These are phyloP conservation scores for Cylindrotheca closterium DNA, from an alignment of 108 stramenopile species.

Conservation along the genomic window DNA sequence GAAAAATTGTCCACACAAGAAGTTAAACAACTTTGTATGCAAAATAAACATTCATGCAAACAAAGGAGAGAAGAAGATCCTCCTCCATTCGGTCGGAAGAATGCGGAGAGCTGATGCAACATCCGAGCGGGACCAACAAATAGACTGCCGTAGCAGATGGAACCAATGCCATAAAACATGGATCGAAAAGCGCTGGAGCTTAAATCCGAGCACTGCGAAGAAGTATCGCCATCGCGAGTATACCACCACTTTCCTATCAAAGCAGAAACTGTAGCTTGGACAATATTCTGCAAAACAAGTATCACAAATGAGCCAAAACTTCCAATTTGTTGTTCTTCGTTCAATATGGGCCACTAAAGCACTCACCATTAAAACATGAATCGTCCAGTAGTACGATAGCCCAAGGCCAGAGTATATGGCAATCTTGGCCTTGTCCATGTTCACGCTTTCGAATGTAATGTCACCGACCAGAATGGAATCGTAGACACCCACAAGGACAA, in stretches of 20 bases:
- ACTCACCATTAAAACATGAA: constrained; percentile 76
- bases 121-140: constrained; percentile 81
- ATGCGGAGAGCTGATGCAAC: constrained; percentile 64
- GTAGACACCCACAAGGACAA: constrained; percentile 70
- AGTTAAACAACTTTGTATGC: constrained; percentile 61
- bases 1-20: constrained; percentile 64
- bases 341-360: no score
- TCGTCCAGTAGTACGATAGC: constrained; percentile 85
- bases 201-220: constrained; percentile 31
- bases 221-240: constrained; percentile 17
- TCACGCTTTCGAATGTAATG: constrained; percentile 30
- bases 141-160: constrained; percentile 89
- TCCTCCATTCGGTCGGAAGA: constrained; percentile 63
- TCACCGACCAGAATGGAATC: constrained; percentile 66
- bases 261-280: constrained; percentile 83
- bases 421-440: constrained; percentile 13
- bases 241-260: constrained; percentile 94
- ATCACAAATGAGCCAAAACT: constrained; percentile 2
- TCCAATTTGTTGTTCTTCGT: no score
- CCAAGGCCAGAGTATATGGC: constrained; percentile 40
- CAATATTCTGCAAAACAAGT: constrained; percentile 61
- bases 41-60: constrained; percentile 70
- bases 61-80: constrained; percentile 54
- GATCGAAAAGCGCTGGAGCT: constrained; percentile 49
- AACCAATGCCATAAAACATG: constrained; percentile 71